These are phyloP conservation scores for Berberis vulgaris DNA, from an alignment of 164 flowering plant species.

Conservation along the genomic window DNA sequence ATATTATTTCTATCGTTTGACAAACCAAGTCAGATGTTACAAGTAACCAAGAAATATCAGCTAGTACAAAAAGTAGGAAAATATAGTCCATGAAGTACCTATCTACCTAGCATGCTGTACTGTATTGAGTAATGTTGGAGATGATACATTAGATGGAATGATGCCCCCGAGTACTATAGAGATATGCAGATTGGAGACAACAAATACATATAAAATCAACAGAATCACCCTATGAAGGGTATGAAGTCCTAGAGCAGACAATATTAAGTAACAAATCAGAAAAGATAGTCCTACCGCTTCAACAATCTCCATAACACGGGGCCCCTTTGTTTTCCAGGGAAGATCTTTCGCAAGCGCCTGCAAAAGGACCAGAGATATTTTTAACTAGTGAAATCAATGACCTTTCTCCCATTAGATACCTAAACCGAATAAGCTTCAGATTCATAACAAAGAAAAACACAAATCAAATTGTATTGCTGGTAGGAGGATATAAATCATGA, in stretches of 20 bases:
- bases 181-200: no score
- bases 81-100: no score
- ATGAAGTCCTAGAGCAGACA: not conserved
- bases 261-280: not conserved
- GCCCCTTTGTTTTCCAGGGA: constrained; percentile 87
- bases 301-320: constrained; percentile 79
- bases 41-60: no score
- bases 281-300: constrained; percentile 64
- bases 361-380: constrained; percentile 10
- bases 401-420: not conserved
- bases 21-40: no score
- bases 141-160: no score
- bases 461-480: not conserved
- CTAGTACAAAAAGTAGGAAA: no score
- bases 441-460: not conserved
- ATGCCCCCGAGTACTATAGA: no score
- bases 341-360: constrained; percentile 98
- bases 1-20: no score
- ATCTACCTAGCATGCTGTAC: no score
- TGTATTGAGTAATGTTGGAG: no score
- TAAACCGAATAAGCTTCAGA: not conserved
- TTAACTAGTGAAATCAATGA: not conserved
- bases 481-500: not conserved
- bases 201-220: no score
- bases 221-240: no score